Base-by-base conservation (phyloP, 2,329 filamentous ascomycete species). In the Zalaria obscura region DNA sequence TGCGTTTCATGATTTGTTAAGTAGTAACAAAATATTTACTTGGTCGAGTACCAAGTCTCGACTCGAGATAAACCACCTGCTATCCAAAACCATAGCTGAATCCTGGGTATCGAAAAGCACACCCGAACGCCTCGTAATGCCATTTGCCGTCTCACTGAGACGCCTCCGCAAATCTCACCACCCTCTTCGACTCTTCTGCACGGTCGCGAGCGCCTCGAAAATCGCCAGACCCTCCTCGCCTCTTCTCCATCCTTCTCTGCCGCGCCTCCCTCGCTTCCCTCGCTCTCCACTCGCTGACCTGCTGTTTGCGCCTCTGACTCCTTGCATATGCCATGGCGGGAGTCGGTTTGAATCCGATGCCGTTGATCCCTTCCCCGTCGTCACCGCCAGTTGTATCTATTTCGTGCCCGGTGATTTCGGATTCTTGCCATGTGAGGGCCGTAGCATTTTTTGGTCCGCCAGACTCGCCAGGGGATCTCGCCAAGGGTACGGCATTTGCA, bases 341-440 rank as follows among this genome's bases (percentile, higher is more conserved):
- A 2, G 75, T 78, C 3, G 76, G 75, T 44, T 67, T 68, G 55
- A 78, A 80, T 0, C 76, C 76, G 42, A 80, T 67, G 2, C 76
- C 76, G 50, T 80, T 78, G 47, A 79, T 69, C 4, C 76, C 76
- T 41, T 73, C 72, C 3, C 75, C 75, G 53, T 80, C 76, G 51
- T 78, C 75, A 33, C 68, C 69, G 5, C 40, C 38, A 4, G 60
- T 65, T 3, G 67, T 65, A 40, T 72, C 65, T 18, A 60, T 61
- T 28, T 66, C 54, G 50, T 78, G 72, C 9, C 75, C 75, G 4
- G 75, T 79, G 51, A 79, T 78, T 52, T 80, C 76, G 32, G 65
- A 65, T 47, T 75, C 71, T 50, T 70, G 69, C 76, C 76, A 79
- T 43, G 65, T 67, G 45, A 68, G 56, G 31, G 55, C 51, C 5